phyloP scores from a whole-genome alignment of 768 basidiomycete species.

The Phylloporus scabripes region DNA sequence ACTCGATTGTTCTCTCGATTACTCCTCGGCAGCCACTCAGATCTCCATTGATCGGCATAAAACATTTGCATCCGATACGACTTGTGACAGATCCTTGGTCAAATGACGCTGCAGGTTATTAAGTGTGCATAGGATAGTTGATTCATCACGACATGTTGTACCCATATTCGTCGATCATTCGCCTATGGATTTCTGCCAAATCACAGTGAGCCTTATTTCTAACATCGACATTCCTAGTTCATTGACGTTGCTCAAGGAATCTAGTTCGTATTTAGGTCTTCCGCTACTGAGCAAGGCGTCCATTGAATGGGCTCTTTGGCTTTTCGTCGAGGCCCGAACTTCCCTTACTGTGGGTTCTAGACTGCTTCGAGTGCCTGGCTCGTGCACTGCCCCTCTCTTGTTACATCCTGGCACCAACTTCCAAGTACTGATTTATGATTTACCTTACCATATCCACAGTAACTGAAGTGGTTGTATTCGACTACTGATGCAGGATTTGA shows the following conservation, averaged over 20 bases:
- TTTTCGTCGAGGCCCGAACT: not conserved
- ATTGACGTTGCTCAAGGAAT: not conserved
- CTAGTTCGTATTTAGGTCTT: not conserved
- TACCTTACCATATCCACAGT: not conserved
- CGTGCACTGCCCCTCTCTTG: not conserved
- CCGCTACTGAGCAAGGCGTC: not conserved
- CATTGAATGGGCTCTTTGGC: not conserved
- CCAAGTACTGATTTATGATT: not conserved
- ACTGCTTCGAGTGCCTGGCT: not conserved
- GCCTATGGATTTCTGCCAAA: not conserved
- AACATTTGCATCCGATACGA: slow-evolving; percentile 47
- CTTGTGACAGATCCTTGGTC: slow-evolving; percentile 56
- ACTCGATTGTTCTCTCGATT: slow-evolving; percentile 50
- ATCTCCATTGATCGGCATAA: slow-evolving; percentile 33
- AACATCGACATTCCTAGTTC: not conserved
- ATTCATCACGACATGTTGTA: not conserved
- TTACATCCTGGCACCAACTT: too few species aligned
- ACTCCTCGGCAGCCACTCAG: slow-evolving; percentile 36
- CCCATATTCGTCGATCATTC: not conserved
- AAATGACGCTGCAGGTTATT: slow-evolving; percentile 6
- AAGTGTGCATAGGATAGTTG: not conserved
- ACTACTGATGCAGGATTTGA: too few species aligned
- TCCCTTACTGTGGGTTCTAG: not conserved
- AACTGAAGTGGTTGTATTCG: too few species aligned
- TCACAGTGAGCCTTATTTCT: not conserved